Percentiles rank a stretch among this genome's conserved stretches.
phyloP scores from a whole-genome alignment of 1,139 yeast species.

The Kluyveromyces marxianus region DNA sequence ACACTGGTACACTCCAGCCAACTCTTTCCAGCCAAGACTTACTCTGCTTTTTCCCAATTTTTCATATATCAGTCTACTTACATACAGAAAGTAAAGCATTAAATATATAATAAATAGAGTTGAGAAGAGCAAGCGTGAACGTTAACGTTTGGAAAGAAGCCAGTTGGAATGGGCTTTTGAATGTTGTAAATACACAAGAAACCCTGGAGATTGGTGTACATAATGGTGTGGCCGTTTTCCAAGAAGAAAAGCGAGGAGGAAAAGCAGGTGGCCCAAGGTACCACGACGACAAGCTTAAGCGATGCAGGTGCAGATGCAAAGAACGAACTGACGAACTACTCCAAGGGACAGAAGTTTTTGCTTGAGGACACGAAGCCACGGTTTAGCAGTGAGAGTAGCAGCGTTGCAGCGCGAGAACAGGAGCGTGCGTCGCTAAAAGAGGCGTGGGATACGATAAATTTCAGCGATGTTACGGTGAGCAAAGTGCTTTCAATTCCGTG shows the following conservation, averaged over 20 bases:
- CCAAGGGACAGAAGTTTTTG: constrained; percentile 30
- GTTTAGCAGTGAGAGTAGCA: constrained; percentile 26
- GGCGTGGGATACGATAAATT: constrained; percentile 29
- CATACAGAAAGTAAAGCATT: too few species aligned
- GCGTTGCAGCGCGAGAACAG: constrained; percentile 16
- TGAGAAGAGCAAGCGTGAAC: too few species aligned
- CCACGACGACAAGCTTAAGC: too few species aligned
- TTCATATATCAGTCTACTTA: too few species aligned
- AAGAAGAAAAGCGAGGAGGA: constrained; percentile 6
- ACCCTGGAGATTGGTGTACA: background rate
- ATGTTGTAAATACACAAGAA: too few species aligned
- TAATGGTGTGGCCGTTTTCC: constrained; percentile 8
- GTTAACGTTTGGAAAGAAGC: too few species aligned
- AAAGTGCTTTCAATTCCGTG: constrained; percentile 70
- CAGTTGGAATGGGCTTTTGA: too few species aligned
- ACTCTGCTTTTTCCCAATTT: too few species aligned
- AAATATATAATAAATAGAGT: too few species aligned
- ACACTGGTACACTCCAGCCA: too few species aligned
- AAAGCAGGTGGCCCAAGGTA: constrained; percentile 11
- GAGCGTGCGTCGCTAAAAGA: constrained; percentile 27
- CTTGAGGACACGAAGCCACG: constrained; percentile 35
- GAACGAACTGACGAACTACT: constrained; percentile 19
- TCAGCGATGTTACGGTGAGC: constrained; percentile 49
- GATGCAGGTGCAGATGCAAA: constrained; percentile 8
- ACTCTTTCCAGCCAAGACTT: too few species aligned